Evolutionary conservation across 257 asterid genomes (phyloP), one percentile per base, ranked within the genome.

Genomic region (Gentiana macrophylla): DNA sequence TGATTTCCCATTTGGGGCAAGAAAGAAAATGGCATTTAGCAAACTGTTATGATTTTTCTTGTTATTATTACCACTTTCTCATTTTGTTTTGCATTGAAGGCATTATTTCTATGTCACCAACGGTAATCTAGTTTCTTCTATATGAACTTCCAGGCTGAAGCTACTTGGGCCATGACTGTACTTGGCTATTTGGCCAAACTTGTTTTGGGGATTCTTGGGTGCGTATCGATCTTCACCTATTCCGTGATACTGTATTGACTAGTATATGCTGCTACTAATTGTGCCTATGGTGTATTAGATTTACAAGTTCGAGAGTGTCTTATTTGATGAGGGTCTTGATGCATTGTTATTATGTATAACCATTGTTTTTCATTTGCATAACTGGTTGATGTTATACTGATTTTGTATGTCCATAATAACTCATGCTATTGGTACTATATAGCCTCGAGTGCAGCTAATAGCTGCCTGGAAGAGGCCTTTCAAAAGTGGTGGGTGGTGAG

Each of bases 151-250:
- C 84, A 92, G 99, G 99, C 99, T 58, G 98, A 92, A 79, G 69
- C 98, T 65, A 56, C 82, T 64, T 92, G 98, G 98, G 97, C 98
- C 64, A 72, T 92, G 94, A 88, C 97, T 9, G 90, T 92, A 55
- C 94, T 92, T 38, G 90, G 98, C 67, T 92, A 92, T 77, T 76
- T 92, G 55, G 97, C 90, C 56, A 88, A 92, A 70, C 79, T 92
- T 70, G 77, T 92, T 13, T 74, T 92, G 51, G 98, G 98, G 51
- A 73, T 92, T 68, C 44, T 92, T 12, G 99, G 99, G 99, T 88
- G 79, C 58, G 83, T 59, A 64, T 69, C 52, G 53, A 55, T 56
- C 71, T 63, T 69, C 62, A 15, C 49, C 60, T 61, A 61, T 9
- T 5, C 49, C 35, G 37, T 32, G 47, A 12, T 32, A 49, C 41